Percentiles rank a stretch among this genome's conserved stretches.
Evolutionary conservation across 495 filamentous ascomycete species (phyloP).

Genomic region (Symbiotaphrina buchneri): DNA sequence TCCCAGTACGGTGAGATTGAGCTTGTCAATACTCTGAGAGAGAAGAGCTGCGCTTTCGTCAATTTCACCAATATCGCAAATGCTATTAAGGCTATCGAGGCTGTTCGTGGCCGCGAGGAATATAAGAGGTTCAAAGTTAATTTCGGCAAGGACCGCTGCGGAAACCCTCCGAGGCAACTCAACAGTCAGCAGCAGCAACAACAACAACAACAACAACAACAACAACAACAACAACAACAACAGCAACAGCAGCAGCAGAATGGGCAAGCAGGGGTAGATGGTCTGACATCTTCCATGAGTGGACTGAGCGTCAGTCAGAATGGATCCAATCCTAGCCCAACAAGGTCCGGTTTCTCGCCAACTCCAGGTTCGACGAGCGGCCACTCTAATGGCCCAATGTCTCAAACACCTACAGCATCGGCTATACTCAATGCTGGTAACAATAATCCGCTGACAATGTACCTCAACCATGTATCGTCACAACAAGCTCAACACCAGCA

Average conservation of each 20-base stretch:
- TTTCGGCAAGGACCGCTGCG: constrained; percentile 95
- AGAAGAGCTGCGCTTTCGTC: constrained; percentile 98
- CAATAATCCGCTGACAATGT: constrained; percentile 88
- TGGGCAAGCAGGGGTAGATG: constrained; percentile 12
- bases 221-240: constrained; percentile 23
- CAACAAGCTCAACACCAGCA: constrained; percentile 46
- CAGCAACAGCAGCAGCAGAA: constrained; percentile 7
- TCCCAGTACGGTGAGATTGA: constrained; percentile 97
- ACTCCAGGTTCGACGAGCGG: constrained; percentile 26
- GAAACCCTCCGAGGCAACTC: constrained; percentile 73
- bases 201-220: constrained; percentile 14
- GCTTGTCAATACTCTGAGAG: constrained; percentile 82
- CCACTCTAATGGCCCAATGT: constrained; percentile 21
- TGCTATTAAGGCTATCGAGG: constrained; percentile 97
- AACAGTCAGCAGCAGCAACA: constrained; percentile 35
- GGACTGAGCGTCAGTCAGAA: constrained; percentile 27
- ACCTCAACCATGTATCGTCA: constrained; percentile 64
- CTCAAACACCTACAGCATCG: constrained; percentile 33
- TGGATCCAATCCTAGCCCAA: constrained; percentile 48
- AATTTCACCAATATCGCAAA: constrained; percentile 99
- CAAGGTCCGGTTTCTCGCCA: constrained; percentile 29
- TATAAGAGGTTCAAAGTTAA: constrained; percentile 98
- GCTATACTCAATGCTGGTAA: constrained; percentile 53
- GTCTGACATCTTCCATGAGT: constrained; percentile 33
- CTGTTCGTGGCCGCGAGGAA: constrained; percentile 79